A percentile compares a stretch with the other conserved stretches of the same genome.
These are phyloP conservation scores for Phyllosticta citrichinensis DNA, from an alignment of 2,329 filamentous ascomycete species.

Conservation along the genomic window DNA sequence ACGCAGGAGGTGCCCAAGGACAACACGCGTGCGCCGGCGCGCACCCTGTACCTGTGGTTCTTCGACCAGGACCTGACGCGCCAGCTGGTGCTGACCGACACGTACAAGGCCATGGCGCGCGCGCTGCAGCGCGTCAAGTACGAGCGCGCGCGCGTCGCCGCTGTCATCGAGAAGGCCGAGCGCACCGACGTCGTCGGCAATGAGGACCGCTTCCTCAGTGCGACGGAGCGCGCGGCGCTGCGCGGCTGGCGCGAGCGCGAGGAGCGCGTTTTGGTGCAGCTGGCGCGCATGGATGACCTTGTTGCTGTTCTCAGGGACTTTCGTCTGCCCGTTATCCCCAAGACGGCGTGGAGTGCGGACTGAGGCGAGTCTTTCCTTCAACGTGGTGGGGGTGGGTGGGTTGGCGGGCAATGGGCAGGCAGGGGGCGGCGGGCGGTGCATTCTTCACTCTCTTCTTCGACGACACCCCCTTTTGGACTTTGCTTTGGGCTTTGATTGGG, in stretches of 20 bases:
- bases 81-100: conserved; percentile 62
- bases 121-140: conserved; percentile 70
- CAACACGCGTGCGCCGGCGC: conserved; percentile 66
- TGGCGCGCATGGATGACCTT: conserved; percentile 73
- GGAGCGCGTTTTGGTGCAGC: conserved; percentile 66
- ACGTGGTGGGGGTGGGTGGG: too few relatives aligned
- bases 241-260: conserved; percentile 53
- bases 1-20: conserved; percentile 92
- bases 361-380: neutral
- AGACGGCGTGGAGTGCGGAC: neutral
- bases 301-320: conserved; percentile 71
- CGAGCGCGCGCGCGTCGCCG: conserved; percentile 61
- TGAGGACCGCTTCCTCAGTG: conserved; percentile 68
- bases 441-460: too few relatives aligned
- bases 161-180: conserved; percentile 70
- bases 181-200: conserved; percentile 77
- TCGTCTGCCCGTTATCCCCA: conserved; percentile 6
- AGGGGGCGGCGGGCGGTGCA: too few relatives aligned
- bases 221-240: conserved; percentile 60
- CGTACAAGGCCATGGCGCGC: conserved; percentile 83
- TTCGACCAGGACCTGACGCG: conserved; percentile 69
- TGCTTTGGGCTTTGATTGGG: too few relatives aligned
- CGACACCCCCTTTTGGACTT: too few relatives aligned
- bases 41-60: conserved; percentile 86
- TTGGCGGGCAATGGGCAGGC: too few relatives aligned